Evolutionary conservation across 768 basidiomycete genomes (phyloP).

Genomic region (Hysterangium stoloniferum): DNA sequence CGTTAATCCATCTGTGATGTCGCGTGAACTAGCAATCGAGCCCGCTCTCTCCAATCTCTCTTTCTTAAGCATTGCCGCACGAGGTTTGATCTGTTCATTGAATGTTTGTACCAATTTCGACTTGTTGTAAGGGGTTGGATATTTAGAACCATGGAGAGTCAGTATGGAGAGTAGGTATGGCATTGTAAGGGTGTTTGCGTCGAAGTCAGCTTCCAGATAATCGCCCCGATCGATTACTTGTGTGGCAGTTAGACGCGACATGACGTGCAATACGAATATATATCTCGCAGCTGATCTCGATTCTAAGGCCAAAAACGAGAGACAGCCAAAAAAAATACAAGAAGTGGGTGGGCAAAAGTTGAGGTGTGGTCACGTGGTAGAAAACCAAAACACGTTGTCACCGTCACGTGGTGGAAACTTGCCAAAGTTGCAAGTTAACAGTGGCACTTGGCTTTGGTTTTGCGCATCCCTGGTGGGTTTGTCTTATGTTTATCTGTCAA

Average conservation of each 20-base stretch:
- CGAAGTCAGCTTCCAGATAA: constrained; percentile 74
- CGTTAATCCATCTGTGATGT: constrained; percentile 76
- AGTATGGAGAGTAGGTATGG: constrained; percentile 76
- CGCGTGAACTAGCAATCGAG: constrained; percentile 72
- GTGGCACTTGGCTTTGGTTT: too few relatives aligned
- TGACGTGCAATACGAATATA: too few relatives aligned
- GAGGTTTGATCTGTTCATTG: constrained; percentile 64
- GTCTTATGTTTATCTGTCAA: too few relatives aligned
- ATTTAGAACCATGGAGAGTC: constrained; percentile 66
- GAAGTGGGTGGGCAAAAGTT: too few relatives aligned
- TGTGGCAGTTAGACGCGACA: constrained; percentile 74
- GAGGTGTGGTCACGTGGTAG: too few relatives aligned
- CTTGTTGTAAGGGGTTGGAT: constrained; percentile 70
- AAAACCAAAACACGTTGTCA: too few relatives aligned
- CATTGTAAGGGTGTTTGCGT: constrained; percentile 65
- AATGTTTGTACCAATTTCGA: constrained; percentile 71
- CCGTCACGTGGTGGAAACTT: too few relatives aligned
- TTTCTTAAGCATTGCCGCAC: constrained; percentile 47
- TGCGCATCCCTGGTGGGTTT: too few relatives aligned
- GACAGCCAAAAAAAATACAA: too few relatives aligned
- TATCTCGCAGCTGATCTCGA: too few relatives aligned
- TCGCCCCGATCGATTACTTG: constrained; percentile 68
- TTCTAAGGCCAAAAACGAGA: too few relatives aligned
- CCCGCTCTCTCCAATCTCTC: constrained; percentile 59
- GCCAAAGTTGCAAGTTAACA: too few relatives aligned